Conservation (phyloP, 1,139 yeast species). For the Saccharomyces hybrid region DNA sequence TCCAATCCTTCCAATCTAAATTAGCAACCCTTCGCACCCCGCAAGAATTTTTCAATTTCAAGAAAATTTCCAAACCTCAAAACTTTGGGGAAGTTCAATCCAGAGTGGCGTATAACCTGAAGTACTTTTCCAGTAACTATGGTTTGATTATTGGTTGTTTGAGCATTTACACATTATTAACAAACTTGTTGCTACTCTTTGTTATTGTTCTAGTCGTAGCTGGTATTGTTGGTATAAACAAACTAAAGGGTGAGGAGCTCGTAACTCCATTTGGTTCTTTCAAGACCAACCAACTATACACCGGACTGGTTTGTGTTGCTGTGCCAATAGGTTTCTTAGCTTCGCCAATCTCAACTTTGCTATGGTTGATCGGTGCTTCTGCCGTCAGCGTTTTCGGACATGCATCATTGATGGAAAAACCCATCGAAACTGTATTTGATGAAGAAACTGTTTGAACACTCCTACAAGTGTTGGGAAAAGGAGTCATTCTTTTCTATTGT, state of each 20-base stretch:
- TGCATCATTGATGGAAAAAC: constrained; percentile 93
- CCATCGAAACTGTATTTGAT: constrained; percentile 94
- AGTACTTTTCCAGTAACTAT: constrained; percentile 85
- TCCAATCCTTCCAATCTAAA: constrained; percentile 45
- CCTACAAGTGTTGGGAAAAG: background rate
- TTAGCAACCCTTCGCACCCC: constrained; percentile 76
- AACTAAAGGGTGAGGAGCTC: constrained; percentile 74
- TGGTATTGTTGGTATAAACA: constrained; percentile 73
- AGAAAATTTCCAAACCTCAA: constrained; percentile 82
- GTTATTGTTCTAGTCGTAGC: constrained; percentile 61
- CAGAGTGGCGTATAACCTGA: constrained; percentile 76
- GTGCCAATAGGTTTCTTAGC: constrained; percentile 90
- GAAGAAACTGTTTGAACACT: constrained; percentile 53
- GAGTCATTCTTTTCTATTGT: background rate
- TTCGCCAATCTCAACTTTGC: constrained; percentile 83
- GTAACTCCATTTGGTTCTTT: constrained; percentile 58
- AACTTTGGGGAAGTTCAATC: constrained; percentile 86
- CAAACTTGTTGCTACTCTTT: constrained; percentile 76
- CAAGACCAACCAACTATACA: constrained; percentile 80
- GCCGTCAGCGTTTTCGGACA: constrained; percentile 82
- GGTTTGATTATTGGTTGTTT: constrained; percentile 64
- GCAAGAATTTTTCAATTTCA: constrained; percentile 86
- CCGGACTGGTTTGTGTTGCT: constrained; percentile 69
- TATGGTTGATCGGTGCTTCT: constrained; percentile 97
- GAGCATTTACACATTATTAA: constrained; percentile 63